Conservation (phyloP, 2,329 filamentous ascomycete genomes). For the Fusarium paranaense region DNA sequence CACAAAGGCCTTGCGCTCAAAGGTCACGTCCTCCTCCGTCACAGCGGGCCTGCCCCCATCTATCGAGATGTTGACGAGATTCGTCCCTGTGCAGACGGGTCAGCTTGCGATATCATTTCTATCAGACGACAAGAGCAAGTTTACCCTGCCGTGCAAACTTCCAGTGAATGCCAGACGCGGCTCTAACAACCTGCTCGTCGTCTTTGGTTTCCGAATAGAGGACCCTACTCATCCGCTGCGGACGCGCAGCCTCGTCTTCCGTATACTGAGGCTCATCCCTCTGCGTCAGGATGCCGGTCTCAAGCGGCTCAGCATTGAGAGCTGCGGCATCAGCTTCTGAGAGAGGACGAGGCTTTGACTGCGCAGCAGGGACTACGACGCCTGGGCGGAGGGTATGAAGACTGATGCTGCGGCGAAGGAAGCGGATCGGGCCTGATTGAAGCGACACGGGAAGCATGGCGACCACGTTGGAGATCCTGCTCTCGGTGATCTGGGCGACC, state of each 20-base stretch:
- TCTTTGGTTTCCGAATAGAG: slow-evolving; percentile 41
- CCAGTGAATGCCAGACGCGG: slow-evolving; percentile 49
- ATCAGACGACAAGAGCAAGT: not conserved
- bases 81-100: slow-evolving; percentile 35
- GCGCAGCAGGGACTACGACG: slow-evolving; percentile 20
- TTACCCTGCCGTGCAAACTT: slow-evolving; percentile 50
- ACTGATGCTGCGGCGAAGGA: slow-evolving; percentile 57
- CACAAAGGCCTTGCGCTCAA: slow-evolving; percentile 71
- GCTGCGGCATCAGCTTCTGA: slow-evolving; percentile 34
- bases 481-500: slow-evolving; percentile 48
- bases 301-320: slow-evolving; percentile 18
- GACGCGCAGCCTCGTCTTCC: slow-evolving; percentile 10
- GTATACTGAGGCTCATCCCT: not conserved
- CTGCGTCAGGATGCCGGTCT: slow-evolving; percentile 27
- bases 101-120: not conserved
- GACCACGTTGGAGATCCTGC: slow-evolving; percentile 61
- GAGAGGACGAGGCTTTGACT: slow-evolving; percentile 30
- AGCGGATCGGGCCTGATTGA: slow-evolving; percentile 62
- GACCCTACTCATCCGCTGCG: slow-evolving; percentile 40
- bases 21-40: slow-evolving; percentile 40
- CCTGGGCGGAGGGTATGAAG: slow-evolving; percentile 42
- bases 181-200: slow-evolving; percentile 37
- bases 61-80: slow-evolving; percentile 44
- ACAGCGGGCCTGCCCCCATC: slow-evolving; percentile 42
- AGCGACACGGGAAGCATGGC: slow-evolving; percentile 65